A percentile compares a stretch with the other conserved stretches of the same genome.
phyloP scores from a whole-genome alignment of 2,329 filamentous ascomycete genomes.

The Colletotrichum gigasporum region DNA sequence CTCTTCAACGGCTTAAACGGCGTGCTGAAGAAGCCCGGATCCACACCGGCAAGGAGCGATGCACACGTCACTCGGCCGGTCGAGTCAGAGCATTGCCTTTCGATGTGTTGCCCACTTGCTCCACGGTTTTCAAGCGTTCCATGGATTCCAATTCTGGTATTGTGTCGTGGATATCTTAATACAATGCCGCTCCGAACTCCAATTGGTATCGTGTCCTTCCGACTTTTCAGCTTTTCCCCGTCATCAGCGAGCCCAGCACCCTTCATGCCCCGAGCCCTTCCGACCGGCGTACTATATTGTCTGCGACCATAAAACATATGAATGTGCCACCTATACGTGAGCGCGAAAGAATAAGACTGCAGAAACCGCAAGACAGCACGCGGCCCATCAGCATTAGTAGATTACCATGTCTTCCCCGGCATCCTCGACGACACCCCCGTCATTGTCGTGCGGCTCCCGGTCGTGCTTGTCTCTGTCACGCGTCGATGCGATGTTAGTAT shows the following conservation, averaged over 20 bases:
- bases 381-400: constrained; percentile 64
- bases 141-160: neutral
- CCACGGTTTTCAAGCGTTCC: neutral
- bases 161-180: constrained; percentile 9
- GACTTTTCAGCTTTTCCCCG: neutral
- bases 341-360: neutral
- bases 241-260: neutral
- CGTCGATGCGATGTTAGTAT: constrained; percentile 46
- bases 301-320: neutral
- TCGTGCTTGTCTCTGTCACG: constrained; percentile 42
- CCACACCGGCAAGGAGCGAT: neutral
- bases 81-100: constrained; percentile 5
- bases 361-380: neutral
- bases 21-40: neutral
- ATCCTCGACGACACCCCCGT: constrained; percentile 81
- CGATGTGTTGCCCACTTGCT: too few relatives aligned
- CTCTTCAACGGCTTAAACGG: neutral
- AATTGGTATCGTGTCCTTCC: constrained; percentile 19
- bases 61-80: constrained; percentile 12
- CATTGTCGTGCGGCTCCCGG: constrained; percentile 70
- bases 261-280: too few relatives aligned
- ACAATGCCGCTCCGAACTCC: constrained; percentile 22
- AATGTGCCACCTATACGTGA: neutral
- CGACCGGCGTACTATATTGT: too few relatives aligned
- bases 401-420: constrained; percentile 92